phyloP scores from a whole-genome alignment of 169 alveolate species.

The Plasmodium coatneyi region DNA sequence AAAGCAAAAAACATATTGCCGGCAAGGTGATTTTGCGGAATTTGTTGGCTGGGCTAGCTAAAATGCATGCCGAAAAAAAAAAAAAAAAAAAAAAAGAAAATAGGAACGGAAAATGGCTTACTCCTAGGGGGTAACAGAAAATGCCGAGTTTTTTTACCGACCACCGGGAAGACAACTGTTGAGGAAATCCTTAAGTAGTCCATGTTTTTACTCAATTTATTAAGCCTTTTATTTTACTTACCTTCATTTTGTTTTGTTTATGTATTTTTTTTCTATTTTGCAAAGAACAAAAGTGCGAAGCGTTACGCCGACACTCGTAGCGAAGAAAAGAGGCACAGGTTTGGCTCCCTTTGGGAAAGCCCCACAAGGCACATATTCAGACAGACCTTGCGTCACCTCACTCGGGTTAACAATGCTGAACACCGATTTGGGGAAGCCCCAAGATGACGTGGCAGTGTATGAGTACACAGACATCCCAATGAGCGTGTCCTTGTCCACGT shows the following conservation, averaged over 20 bases:
- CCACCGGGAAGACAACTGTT: background rate
- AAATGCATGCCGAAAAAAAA: background rate
- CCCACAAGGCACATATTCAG: background rate
- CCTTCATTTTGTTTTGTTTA: background rate
- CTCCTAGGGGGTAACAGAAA: background rate
- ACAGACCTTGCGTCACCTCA: background rate
- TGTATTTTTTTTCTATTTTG: background rate
- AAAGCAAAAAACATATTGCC: background rate
- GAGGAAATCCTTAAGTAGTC: background rate
- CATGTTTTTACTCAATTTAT: background rate
- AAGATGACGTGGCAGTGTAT: slow-evolving; percentile 32
- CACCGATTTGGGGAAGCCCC: slow-evolving; percentile 40
- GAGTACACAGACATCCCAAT: slow-evolving; percentile 69
- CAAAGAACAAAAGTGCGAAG: background rate
- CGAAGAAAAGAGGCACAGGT: background rate
- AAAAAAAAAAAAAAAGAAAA: background rate
- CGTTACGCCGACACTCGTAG: background rate
- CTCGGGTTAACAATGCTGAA: slow-evolving; percentile 17
- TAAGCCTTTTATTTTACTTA: background rate
- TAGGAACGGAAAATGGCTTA: background rate
- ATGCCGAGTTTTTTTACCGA: background rate
- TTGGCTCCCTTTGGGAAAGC: background rate
- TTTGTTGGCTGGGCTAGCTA: background rate
- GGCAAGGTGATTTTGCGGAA: slow-evolving; percentile 2
- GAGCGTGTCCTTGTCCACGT: slow-evolving; percentile 21